A percentile compares a stretch with the other conserved stretches of the same genome.
phyloP scores from a whole-genome alignment of 2,329 filamentous ascomycete genomes.

The Boeremia exigua region DNA sequence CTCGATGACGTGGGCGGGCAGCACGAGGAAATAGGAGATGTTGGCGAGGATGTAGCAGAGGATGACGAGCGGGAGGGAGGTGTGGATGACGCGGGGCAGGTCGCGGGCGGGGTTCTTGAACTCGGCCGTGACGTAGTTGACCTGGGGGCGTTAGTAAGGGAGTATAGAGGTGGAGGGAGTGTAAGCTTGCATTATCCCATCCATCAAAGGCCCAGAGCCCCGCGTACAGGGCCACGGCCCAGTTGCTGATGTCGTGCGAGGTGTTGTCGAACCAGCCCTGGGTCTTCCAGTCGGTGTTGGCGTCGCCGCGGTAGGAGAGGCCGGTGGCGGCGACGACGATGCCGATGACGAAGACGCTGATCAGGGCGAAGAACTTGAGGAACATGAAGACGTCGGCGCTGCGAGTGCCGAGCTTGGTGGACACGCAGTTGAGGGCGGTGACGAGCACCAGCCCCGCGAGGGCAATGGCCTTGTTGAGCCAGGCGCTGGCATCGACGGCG shows the following conservation, averaged over 20 bases:
- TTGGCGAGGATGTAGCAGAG: slow-evolving; percentile 89
- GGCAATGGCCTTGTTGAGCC: slow-evolving; percentile 90
- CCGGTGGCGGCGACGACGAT: slow-evolving; percentile 90
- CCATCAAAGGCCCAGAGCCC: slow-evolving; percentile 98
- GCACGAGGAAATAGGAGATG: slow-evolving; percentile 90
- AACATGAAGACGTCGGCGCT: slow-evolving; percentile 96
- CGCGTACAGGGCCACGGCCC: slow-evolving; percentile 93
- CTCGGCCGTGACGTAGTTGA: slow-evolving; percentile 96
- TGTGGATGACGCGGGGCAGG: slow-evolving; percentile 93
- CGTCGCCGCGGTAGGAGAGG: slow-evolving; percentile 74
- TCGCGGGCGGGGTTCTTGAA: slow-evolving; percentile 91
- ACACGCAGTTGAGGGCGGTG: slow-evolving; percentile 87
- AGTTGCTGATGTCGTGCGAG: slow-evolving; percentile 77
- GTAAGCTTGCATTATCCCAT: slow-evolving; percentile 98
- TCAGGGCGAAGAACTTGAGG: slow-evolving; percentile 88
- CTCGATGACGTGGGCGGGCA: slow-evolving; percentile 81
- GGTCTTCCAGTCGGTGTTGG: slow-evolving; percentile 85
- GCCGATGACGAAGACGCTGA: slow-evolving; percentile 85
- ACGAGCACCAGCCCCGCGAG: slow-evolving; percentile 76
- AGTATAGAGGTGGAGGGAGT: not conserved
- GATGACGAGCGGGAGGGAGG: slow-evolving; percentile 93
- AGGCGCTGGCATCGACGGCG: slow-evolving; percentile 77
- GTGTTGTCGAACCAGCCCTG: slow-evolving; percentile 89
- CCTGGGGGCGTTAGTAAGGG: slow-evolving; percentile 59
- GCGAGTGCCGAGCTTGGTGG: slow-evolving; percentile 84